Conservation (phyloP, 2,329 filamentous ascomycete genomes). For the Colletotrichum coccodes region DNA sequence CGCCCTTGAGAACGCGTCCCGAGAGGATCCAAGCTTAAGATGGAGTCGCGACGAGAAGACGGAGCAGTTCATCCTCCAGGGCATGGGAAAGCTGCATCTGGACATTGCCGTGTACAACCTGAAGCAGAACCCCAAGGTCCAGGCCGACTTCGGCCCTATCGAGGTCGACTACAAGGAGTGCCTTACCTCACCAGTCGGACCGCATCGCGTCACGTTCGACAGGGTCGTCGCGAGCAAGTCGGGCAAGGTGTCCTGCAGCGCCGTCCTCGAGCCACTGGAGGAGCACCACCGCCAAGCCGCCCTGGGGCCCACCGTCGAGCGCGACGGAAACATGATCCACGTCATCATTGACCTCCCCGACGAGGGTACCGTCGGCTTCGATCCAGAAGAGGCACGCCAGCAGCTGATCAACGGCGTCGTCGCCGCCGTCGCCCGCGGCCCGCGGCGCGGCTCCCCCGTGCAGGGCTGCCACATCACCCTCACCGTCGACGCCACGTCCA, state of each 20-base stretch:
- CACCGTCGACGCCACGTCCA: conserved; percentile 66
- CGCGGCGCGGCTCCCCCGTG: conserved; percentile 81
- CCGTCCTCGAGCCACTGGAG: conserved; percentile 70
- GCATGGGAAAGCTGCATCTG: conserved; percentile 96
- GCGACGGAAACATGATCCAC: conserved; percentile 77
- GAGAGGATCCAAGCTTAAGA: conserved; percentile 93
- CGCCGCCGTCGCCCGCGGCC: conserved; percentile 86
- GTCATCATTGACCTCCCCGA: conserved; percentile 63
- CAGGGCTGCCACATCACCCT: conserved; percentile 80
- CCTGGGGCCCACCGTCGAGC: conserved; percentile 55
- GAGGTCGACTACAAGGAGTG: conserved; percentile 96
- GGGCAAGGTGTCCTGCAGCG: conserved; percentile 81
- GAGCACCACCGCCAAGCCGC: conserved; percentile 47
- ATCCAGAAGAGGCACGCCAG: conserved; percentile 61
- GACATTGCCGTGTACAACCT: conserved; percentile 92
- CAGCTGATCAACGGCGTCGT: conserved; percentile 82
- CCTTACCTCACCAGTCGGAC: conserved; percentile 65
- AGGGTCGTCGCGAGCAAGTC: conserved; percentile 82
- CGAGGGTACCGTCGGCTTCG: conserved; percentile 59
- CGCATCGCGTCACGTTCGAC: conserved; percentile 76
- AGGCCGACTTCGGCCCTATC: conserved; percentile 89
- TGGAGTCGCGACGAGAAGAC: conserved; percentile 88
- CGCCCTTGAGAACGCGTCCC: conserved; percentile 79
- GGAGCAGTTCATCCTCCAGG: conserved; percentile 91
- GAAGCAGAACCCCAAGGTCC: conserved; percentile 86